phyloP scores from a whole-genome alignment of 2,329 filamentous ascomycete species.

The Paecilomyces formosus region DNA sequence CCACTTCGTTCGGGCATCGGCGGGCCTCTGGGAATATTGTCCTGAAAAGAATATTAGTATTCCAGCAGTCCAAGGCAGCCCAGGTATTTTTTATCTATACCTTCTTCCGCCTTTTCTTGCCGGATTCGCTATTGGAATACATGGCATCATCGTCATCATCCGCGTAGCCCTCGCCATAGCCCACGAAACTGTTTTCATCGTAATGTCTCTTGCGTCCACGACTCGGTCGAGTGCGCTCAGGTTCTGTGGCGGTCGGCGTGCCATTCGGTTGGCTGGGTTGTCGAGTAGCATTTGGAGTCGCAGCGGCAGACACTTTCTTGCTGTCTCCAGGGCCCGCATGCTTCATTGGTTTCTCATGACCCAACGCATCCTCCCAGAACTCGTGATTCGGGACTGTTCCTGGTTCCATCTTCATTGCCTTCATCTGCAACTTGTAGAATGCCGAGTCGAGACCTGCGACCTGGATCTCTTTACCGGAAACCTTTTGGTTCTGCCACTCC shows the following conservation, averaged over 20 bases:
- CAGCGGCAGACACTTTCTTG: slow-evolving; percentile 19
- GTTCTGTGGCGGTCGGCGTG: slow-evolving; percentile 20
- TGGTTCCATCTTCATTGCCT: slow-evolving; percentile 42
- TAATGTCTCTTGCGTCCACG: slow-evolving; percentile 44
- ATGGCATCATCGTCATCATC: slow-evolving; percentile 40
- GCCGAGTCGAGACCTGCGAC: slow-evolving; percentile 34
- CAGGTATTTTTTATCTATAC: slow-evolving; percentile 17
- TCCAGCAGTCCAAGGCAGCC: slow-evolving; percentile 3
- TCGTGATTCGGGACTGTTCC: slow-evolving; percentile 39
- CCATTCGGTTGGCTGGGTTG: slow-evolving; percentile 19
- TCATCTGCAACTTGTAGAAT: slow-evolving; percentile 33
- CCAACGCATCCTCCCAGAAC: slow-evolving; percentile 43
- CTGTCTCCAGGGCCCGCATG: slow-evolving; percentile 19
- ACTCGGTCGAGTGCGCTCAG: slow-evolving; percentile 32
- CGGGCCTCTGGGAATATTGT: slow-evolving; percentile 33
- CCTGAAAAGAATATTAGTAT: slow-evolving; percentile 16
- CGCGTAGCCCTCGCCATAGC: slow-evolving; percentile 44
- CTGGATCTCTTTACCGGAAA: slow-evolving; percentile 39
- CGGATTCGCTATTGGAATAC: slow-evolving; percentile 36
- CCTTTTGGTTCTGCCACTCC: slow-evolving; percentile 45
- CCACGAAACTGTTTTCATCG: slow-evolving; percentile 44
- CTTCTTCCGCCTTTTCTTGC: slow-evolving; percentile 44
- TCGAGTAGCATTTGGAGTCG: slow-evolving; percentile 16
- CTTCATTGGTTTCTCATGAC: slow-evolving; percentile 39
- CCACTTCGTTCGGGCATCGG: slow-evolving; percentile 33